phyloP scores from a whole-genome alignment of 306 rosid species.

The Vicia villosa region DNA sequence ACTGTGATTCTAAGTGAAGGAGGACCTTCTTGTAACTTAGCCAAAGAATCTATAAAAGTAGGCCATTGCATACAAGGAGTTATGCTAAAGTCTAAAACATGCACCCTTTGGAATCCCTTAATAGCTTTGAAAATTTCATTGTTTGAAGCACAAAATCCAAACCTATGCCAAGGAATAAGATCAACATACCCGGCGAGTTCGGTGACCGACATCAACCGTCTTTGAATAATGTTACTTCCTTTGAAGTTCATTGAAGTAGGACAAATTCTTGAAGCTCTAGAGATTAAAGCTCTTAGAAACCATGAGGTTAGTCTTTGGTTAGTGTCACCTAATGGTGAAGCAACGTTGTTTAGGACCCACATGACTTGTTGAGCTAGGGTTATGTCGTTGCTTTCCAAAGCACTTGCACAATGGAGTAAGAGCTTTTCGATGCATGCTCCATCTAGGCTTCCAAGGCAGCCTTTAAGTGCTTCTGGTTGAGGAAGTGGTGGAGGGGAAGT shows the following conservation, averaged over 20 bases:
- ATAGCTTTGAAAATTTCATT: slow-evolving; percentile 73
- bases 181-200: slow-evolving; percentile 95
- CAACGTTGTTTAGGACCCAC: slow-evolving; percentile 98
- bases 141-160: slow-evolving; percentile 84
- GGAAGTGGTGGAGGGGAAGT: slow-evolving; percentile 45
- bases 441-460: slow-evolving; percentile 86
- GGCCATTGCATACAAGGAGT: slow-evolving; percentile 99
- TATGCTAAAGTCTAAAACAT: slow-evolving; percentile 82
- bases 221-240: slow-evolving; percentile 46
- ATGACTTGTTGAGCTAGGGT: slow-evolving; percentile 94
- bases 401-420: slow-evolving; percentile 78
- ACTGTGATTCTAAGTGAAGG: slow-evolving; percentile 77
- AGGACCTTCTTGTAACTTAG: slow-evolving; percentile 82
- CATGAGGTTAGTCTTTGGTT: slow-evolving; percentile 91
- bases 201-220: slow-evolving; percentile 76
- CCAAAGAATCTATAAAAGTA: slow-evolving; percentile 79
- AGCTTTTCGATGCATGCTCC: slow-evolving; percentile 93
- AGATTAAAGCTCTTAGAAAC: slow-evolving; percentile 85
- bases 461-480: slow-evolving; percentile 58
- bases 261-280: slow-evolving; percentile 75
- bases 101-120: slow-evolving; percentile 64
- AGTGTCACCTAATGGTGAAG: slow-evolving; percentile 81
- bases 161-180: slow-evolving; percentile 94
- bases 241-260: slow-evolving; percentile 57
- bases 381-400: slow-evolving; percentile 83